A percentile compares a stretch with the other conserved stretches of the same genome.
These are phyloP conservation scores for Nakazawaea populi DNA, from an alignment of 805 yeast genomes.

Conservation along the genomic window DNA sequence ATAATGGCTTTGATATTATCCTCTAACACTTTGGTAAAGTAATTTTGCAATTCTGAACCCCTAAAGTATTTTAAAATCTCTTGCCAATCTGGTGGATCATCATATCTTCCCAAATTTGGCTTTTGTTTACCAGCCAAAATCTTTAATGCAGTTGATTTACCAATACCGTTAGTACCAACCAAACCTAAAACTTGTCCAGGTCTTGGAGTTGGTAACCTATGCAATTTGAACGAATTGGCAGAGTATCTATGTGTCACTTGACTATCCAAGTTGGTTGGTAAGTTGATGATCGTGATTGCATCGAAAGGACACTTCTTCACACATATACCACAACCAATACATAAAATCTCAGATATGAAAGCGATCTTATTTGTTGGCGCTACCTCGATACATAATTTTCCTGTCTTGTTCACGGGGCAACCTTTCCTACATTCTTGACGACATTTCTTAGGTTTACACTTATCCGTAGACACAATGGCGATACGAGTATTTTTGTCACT, in stretches of 20 bases:
- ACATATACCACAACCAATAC: conserved; percentile 99
- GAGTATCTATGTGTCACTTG: conserved; percentile 97
- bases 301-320: conserved; percentile 98
- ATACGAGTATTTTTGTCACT: conserved; percentile 61
- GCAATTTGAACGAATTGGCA: conserved; percentile 95
- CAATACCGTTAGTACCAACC: conserved; percentile 99
- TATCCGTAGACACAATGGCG: conserved; percentile 92
- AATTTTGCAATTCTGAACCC: conserved; percentile 96
- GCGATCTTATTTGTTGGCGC: conserved; percentile 87
- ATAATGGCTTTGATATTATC: conserved; percentile 94
- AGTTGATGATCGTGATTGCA: conserved; percentile 91
- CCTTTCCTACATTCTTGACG: conserved; percentile 96
- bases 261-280: conserved; percentile 89
- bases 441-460: conserved; percentile 97
- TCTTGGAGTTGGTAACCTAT: conserved; percentile 96
- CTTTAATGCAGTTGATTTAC: conserved; percentile 95
- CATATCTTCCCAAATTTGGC: conserved; percentile 92
- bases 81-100: conserved; percentile 97
- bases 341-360: conserved; percentile 85
- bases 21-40: conserved; percentile 88
- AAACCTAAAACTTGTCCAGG: conserved; percentile 98
- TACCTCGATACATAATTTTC: conserved; percentile 96
- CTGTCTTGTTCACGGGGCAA: conserved; percentile 98
- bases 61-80: conserved; percentile 87
- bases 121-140: conserved; percentile 96